A percentile compares a stretch with the other conserved stretches of the same genome.
These are phyloP conservation scores for Colletotrichum echinochloae DNA, from an alignment of 2,329 filamentous ascomycete species.

Conservation along the genomic window DNA sequence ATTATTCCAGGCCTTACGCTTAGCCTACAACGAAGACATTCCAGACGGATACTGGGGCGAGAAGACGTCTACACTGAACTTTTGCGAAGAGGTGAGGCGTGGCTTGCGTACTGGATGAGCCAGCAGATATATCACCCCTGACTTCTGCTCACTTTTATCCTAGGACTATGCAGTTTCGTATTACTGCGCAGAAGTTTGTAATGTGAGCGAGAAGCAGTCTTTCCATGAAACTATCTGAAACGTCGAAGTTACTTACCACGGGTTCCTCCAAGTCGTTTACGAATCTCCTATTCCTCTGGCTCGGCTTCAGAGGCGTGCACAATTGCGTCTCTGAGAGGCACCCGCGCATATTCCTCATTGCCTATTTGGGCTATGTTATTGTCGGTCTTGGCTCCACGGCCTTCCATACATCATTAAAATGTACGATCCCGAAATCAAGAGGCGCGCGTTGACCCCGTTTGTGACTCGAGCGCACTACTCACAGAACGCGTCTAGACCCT, in stretches of 20 bases:
- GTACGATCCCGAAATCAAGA: conserved; percentile 50
- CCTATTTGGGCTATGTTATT: conserved; percentile 64
- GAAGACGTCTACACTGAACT: conserved; percentile 79
- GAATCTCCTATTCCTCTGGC: conserved; percentile 83
- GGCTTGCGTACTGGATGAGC: conserved; percentile 27
- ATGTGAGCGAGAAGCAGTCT: conserved; percentile 51
- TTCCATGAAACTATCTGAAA: neutral
- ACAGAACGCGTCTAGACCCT: conserved; percentile 55
- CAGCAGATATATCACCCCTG: neutral
- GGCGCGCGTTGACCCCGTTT: neutral
- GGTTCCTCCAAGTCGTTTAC: conserved; percentile 72
- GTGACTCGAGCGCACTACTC: neutral
- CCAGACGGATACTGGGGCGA: conserved; percentile 72
- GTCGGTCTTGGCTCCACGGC: conserved; percentile 67
- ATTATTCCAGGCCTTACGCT: conserved; percentile 29
- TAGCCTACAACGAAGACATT: conserved; percentile 36
- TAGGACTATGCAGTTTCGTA: conserved; percentile 76
- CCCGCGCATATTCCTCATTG: conserved; percentile 79
- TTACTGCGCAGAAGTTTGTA: conserved; percentile 83
- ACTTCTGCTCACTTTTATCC: conserved; percentile 33
- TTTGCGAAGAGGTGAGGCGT: conserved; percentile 80
- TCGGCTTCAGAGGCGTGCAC: conserved; percentile 79
- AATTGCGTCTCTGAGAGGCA: conserved; percentile 80
- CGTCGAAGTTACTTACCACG: neutral
- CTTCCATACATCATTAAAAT: conserved; percentile 69